Evolutionary conservation across 768 basidiomycete species (phyloP).

Genomic region (Pleurotus giganteus): DNA sequence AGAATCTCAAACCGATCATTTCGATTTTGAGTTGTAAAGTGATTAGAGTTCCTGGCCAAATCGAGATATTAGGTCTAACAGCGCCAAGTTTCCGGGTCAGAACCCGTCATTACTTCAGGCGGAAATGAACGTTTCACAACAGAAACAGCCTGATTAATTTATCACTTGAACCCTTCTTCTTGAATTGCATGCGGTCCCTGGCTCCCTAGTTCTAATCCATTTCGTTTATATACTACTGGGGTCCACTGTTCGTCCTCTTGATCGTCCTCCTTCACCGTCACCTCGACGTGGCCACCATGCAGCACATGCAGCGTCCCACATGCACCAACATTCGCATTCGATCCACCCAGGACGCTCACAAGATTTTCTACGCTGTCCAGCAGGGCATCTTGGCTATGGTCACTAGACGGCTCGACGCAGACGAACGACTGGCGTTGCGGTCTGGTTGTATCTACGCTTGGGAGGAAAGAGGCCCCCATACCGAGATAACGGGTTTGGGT

Average conservation of each 20-base stretch:
- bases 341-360: conserved; percentile 75
- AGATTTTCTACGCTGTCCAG: conserved; percentile 73
- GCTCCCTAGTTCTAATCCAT: conserved; percentile 1
- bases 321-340: conserved; percentile 72
- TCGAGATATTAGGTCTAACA: conserved; percentile 32
- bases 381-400: conserved; percentile 67
- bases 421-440: conserved; percentile 61
- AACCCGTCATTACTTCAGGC: conserved; percentile 7
- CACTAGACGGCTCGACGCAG: conserved; percentile 72
- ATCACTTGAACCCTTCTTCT: conserved; percentile 6
- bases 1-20: conserved; percentile 15
- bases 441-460: conserved; percentile 61
- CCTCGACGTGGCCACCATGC: conserved; percentile 11
- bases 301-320: conserved; percentile 68
- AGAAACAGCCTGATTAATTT: conserved; percentile 22
- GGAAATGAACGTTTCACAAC: conserved; percentile 16
- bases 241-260: neutral
- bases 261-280: conserved; percentile 7
- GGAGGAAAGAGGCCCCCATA: conserved; percentile 75
- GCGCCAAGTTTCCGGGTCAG: conserved; percentile 13
- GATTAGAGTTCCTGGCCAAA: conserved; percentile 45
- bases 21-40: conserved; percentile 49
- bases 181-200: conserved; percentile 10
- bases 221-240: conserved; percentile 5
- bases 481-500: conserved; percentile 71